These are phyloP conservation scores for Pinus albicaulis DNA, from an alignment of 75 land plant species.

Conservation along the genomic window DNA sequence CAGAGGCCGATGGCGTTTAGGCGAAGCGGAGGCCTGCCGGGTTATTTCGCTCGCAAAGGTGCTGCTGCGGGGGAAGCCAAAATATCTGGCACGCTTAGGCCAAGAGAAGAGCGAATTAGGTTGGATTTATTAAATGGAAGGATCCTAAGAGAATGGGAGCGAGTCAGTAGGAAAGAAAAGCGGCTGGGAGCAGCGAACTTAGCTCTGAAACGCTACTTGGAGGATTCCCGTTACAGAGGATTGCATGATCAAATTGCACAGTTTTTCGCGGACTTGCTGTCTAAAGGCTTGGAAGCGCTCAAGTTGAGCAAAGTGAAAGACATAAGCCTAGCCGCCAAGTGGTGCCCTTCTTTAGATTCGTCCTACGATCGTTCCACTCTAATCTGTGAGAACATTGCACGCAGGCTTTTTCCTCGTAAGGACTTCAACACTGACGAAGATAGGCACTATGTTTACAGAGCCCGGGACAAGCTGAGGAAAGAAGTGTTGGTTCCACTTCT, in stretches of 20 bases:
- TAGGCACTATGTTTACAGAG: no score
- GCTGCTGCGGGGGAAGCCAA: slow-evolving; percentile 21
- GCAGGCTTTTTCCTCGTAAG: slow-evolving; percentile 35
- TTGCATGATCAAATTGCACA: slow-evolving; percentile 46
- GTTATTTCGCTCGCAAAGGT: slow-evolving; percentile 22
- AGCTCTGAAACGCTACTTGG: slow-evolving; percentile 30
- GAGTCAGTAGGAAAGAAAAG: slow-evolving; percentile 31
- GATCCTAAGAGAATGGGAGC: slow-evolving; percentile 26
- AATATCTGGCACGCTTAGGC: slow-evolving; percentile 7
- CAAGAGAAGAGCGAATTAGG: slow-evolving; percentile 30
- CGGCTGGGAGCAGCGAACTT: slow-evolving; percentile 16
- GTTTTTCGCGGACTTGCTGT: slow-evolving; percentile 46
- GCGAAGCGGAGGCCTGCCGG: neutral
- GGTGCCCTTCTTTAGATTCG: slow-evolving; percentile 68
- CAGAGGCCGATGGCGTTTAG: neutral
- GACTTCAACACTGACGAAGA: no score
- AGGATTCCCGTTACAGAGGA: slow-evolving; percentile 30
- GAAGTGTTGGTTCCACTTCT: no score
- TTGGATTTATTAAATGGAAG: slow-evolving; percentile 9
- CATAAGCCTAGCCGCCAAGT: slow-evolving; percentile 62
- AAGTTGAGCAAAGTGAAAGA: slow-evolving; percentile 11
- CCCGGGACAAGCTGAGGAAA: no score
- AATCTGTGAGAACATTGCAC: slow-evolving; percentile 55
- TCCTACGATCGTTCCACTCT: slow-evolving; percentile 48
- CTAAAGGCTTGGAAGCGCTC: slow-evolving; percentile 25